phyloP scores from a whole-genome alignment of 1,284 basidiomycete species.

The Taiwanofungus camphoratus region DNA sequence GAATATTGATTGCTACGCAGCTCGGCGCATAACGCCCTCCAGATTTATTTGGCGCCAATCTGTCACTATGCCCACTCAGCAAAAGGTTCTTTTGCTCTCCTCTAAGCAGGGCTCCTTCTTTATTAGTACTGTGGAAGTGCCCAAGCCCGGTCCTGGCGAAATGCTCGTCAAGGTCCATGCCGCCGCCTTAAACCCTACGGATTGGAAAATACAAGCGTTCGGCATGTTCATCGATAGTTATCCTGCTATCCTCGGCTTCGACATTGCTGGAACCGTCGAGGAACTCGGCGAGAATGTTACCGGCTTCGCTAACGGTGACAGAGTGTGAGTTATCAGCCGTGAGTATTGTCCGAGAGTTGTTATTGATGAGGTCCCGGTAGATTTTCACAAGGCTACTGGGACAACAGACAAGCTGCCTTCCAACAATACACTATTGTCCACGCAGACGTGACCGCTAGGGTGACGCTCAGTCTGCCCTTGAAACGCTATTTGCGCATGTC shows the following conservation, averaged over 20 bases:
- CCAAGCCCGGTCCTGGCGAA: conserved; percentile 31
- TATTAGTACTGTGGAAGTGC: conserved; percentile 19
- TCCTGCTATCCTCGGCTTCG: conserved; percentile 15
- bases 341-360: not conserved
- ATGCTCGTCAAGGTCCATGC: conserved; percentile 37
- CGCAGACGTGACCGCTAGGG: conserved; percentile 3
- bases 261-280: conserved; percentile 15
- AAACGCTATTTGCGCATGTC: not conserved
- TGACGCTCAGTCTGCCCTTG: not conserved
- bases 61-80: conserved; percentile 11
- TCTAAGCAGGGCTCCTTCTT: conserved; percentile 19
- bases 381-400: not conserved
- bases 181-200: conserved; percentile 40
- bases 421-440: not conserved
- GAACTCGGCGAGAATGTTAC: conserved; percentile 13
- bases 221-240: conserved; percentile 17
- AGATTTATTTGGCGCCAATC: too few species aligned
- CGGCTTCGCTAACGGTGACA: conserved; percentile 8
- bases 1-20: too few species aligned
- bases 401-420: not conserved
- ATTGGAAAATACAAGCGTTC: conserved; percentile 35
- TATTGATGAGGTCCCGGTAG: not conserved
- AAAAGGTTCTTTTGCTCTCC: conserved; percentile 25
- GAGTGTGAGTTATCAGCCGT: conserved; percentile 7
- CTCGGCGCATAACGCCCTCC: too few species aligned